These are phyloP conservation scores for Eimeria praecox DNA, from an alignment of 169 alveolate species.

Conservation along the genomic window DNA sequence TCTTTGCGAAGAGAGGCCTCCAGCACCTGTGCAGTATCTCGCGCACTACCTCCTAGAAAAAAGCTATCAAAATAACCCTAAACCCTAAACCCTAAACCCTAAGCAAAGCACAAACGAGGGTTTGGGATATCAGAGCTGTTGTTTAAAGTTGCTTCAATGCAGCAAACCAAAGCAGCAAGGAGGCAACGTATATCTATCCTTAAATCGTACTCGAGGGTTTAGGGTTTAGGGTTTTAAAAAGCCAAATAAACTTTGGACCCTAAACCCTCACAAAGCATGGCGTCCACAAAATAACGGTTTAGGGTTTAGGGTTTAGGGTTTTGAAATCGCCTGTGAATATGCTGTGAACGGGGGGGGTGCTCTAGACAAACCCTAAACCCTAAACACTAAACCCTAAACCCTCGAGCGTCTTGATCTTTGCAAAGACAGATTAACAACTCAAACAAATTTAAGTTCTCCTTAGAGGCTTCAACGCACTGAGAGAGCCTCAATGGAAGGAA, in stretches of 20 bases:
- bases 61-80: background rate
- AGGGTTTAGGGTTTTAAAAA: background rate
- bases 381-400: background rate
- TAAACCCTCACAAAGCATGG: background rate
- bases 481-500: background rate
- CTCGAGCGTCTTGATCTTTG: background rate
- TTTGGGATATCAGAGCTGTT: background rate
- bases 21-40: constrained; percentile 88
- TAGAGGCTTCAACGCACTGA: background rate
- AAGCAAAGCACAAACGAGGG: background rate
- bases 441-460: too few relatives aligned
- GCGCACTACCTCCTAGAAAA: constrained; percentile 87
- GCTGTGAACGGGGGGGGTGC: background rate
- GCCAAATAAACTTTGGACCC: background rate
- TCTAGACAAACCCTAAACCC: background rate
- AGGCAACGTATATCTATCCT: background rate
- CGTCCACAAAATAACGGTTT: background rate
- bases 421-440: background rate
- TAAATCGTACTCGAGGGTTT: background rate
- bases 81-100: background rate
- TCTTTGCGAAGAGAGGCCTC: constrained; percentile 89
- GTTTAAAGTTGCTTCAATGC: background rate
- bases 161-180: background rate
- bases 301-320: constrained; percentile 6
- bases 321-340: too few relatives aligned